Evolutionary conservation across 192 early-diverging fungal species (phyloP), one percentile per base, ranked within the genome.

Genomic region (Obelidium mucronatum): DNA sequence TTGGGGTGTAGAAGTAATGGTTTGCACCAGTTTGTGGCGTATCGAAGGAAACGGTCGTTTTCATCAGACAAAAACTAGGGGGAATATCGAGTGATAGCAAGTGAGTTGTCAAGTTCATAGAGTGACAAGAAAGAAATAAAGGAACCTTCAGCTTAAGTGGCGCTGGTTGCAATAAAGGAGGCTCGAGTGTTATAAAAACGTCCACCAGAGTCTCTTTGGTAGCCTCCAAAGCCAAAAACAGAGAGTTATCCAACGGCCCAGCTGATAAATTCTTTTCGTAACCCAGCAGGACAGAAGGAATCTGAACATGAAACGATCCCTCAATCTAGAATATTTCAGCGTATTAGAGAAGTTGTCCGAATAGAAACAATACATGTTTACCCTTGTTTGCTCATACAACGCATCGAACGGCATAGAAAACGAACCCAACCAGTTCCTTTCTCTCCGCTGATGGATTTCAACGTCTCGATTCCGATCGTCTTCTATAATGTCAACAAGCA

Each of bases 101-200:
- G 24, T 60, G 0, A 26, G 24, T 31, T 0, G 28, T 69, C 17
- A 80, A 3, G 3, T 76, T 17, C 4, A 40, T 28, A 68, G 8
- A 79, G 26, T 66, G 4, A 68, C n/a, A n/a, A n/a, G n/a, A n/a
- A n/a, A n/a, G n/a, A n/a, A n/a, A n/a, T n/a, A 39, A 51, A 67
- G 2, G 2, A 73, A 83, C 82, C 39, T 69, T 70, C 3, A 87
- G 73, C 8, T 77, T 79, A 15, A 86, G 75, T 22, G 70, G 48
- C 1, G 60, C 44, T 26, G 85, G 85, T 75, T 86, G 84, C 6
- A 70, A 39, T 17, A 89, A 67, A 1, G 83, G 79, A 36, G 88
- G 88, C 26, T 89, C 88, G 1, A 89, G 67, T 30, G 88, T 83
- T 33, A 89, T 87, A 72, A 89, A 89, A 40, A 89, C 33, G 64